Evolutionary conservation across 2,329 filamentous ascomycete genomes (phyloP).

Genomic region (Aspergillus novoparasiticus): DNA sequence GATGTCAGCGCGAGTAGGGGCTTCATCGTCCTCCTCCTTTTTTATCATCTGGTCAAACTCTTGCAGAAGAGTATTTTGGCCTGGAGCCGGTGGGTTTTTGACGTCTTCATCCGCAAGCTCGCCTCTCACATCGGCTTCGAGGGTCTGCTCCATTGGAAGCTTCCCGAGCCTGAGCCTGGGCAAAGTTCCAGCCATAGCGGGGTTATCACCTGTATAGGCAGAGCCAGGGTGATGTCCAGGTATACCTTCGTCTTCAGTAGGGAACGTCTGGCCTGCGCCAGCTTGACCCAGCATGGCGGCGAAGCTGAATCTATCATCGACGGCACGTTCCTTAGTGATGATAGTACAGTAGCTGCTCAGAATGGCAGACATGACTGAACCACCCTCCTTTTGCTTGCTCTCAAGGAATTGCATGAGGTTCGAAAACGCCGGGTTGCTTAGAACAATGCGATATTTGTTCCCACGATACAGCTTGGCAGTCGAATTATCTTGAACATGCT

Average conservation of each 20-base stretch:
- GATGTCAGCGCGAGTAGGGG: slow-evolving; percentile 73
- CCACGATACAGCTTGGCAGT: slow-evolving; percentile 79
- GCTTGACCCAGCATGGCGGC: slow-evolving; percentile 60
- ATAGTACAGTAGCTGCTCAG: slow-evolving; percentile 65
- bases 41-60: slow-evolving; percentile 89
- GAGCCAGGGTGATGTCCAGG: slow-evolving; percentile 68
- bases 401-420: slow-evolving; percentile 88
- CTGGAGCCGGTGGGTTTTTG: slow-evolving; percentile 70
- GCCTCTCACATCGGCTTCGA: slow-evolving; percentile 82
- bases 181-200: slow-evolving; percentile 58
- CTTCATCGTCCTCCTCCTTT: slow-evolving; percentile 84
- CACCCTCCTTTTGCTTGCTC: slow-evolving; percentile 79
- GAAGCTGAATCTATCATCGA: slow-evolving; percentile 61
- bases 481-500: slow-evolving; percentile 75
- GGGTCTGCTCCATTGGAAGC: slow-evolving; percentile 77
- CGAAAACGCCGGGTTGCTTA: slow-evolving; percentile 83
- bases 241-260: slow-evolving; percentile 69
- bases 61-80: slow-evolving; percentile 74
- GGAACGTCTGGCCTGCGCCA: slow-evolving; percentile 58
- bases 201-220: slow-evolving; percentile 61
- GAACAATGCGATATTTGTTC: slow-evolving; percentile 84
- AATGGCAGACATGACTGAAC: slow-evolving; percentile 74
- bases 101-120: slow-evolving; percentile 84
- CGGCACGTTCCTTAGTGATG: slow-evolving; percentile 60
- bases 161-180: slow-evolving; percentile 74